A percentile compares a stretch with the other conserved stretches of the same genome.
These are phyloP conservation scores for Chlamydomonas sp. DNA, from an alignment of 139 green algal species.

Conservation along the genomic window DNA sequence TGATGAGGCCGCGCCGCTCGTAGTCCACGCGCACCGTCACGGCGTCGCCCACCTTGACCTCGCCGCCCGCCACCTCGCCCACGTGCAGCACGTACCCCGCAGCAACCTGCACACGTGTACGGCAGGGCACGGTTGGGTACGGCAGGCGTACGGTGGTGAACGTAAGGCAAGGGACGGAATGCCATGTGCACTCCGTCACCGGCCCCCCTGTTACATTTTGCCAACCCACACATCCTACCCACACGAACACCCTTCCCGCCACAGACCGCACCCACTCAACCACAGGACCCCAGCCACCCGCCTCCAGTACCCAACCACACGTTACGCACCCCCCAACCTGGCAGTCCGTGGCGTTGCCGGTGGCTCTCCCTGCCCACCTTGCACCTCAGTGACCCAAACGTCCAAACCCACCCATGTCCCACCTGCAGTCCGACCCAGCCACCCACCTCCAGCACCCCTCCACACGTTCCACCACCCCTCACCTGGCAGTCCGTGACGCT, in stretches of 20 bases:
- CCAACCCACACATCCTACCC: too few species aligned
- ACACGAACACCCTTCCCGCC: too few species aligned
- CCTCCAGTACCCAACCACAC: background rate
- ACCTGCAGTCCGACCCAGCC: background rate
- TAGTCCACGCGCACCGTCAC: conserved; percentile 85
- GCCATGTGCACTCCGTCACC: too few species aligned
- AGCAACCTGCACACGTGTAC: conserved; percentile 68
- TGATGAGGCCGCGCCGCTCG: conserved; percentile 78
- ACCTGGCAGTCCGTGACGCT: conserved; percentile 33
- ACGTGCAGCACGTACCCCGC: conserved; percentile 97
- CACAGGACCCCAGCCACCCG: background rate
- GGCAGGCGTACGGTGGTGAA: background rate
- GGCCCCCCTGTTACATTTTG: too few species aligned
- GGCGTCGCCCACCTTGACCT: conserved; percentile 74
- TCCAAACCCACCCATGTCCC: background rate
- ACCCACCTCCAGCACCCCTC: background rate
- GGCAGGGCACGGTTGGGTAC: too few species aligned
- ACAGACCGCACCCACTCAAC: too few species aligned
- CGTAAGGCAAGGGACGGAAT: background rate
- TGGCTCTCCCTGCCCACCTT: background rate
- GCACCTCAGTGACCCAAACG: too few species aligned
- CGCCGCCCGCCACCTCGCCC: conserved; percentile 36
- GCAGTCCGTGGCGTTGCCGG: conserved; percentile 21
- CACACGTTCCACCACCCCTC: too few species aligned
- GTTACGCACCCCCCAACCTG: background rate